Percentiles rank a stretch among this genome's conserved stretches.
Evolutionary conservation across 495 filamentous ascomycete species (phyloP).

Genomic region (Chaetomium fimeti): DNA sequence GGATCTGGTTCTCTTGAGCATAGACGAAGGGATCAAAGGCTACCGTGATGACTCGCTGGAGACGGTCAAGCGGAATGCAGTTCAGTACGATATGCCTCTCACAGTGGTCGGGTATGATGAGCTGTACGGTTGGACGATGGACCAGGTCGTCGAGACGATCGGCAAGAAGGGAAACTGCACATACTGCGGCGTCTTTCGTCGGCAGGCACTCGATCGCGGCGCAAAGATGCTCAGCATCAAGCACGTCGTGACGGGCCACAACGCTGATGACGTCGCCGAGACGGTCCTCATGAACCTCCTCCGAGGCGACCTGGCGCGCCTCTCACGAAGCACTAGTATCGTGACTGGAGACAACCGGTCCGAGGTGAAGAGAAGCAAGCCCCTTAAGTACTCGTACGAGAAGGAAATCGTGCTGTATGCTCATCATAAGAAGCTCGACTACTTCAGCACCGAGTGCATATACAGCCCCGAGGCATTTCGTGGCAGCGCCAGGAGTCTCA

Average conservation of each 20-base stretch:
- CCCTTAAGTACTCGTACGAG: conserved; percentile 96
- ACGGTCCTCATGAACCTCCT: conserved; percentile 97
- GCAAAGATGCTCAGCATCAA: conserved; percentile 82
- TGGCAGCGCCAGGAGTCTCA: conserved; percentile 82
- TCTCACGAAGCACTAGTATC: conserved; percentile 89
- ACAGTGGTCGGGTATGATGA: conserved; percentile 91
- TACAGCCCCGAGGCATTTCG: conserved; percentile 98
- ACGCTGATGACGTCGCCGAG: conserved; percentile 97
- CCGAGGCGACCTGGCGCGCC: conserved; percentile 81
- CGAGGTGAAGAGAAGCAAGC: conserved; percentile 89
- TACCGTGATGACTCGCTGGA: conserved; percentile 95
- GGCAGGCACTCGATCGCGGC: conserved; percentile 91
- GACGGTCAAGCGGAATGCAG: conserved; percentile 90
- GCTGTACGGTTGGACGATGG: conserved; percentile 99
- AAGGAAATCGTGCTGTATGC: conserved; percentile 99
- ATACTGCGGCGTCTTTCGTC: conserved; percentile 93
- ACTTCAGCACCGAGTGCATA: conserved; percentile 97
- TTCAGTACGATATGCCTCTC: conserved; percentile 85
- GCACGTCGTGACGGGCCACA: conserved; percentile 97
- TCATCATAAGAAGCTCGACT: conserved; percentile 92
- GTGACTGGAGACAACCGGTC: conserved; percentile 72
- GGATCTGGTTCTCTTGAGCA: conserved; percentile 79
- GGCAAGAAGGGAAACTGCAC: conserved; percentile 99
- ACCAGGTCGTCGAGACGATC: conserved; percentile 91
- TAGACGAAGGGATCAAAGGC: conserved; percentile 96